These are phyloP conservation scores for Zasmidium citrigriseum DNA, from an alignment of 2,329 filamentous ascomycete species.

Conservation along the genomic window DNA sequence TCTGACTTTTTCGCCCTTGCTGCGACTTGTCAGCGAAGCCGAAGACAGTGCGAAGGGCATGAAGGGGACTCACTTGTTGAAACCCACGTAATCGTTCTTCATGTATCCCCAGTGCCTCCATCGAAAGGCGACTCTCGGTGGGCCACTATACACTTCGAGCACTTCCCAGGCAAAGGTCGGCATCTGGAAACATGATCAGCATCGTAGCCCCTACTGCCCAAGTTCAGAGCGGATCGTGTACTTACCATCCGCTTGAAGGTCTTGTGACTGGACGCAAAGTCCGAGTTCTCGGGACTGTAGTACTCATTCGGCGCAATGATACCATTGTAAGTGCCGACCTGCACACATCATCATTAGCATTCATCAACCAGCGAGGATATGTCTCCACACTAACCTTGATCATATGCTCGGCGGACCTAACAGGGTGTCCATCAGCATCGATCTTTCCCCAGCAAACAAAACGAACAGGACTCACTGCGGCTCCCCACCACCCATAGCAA, in stretches of 20 bases:
- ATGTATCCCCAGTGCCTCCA: slow-evolving; percentile 71
- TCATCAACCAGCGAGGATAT: neutral
- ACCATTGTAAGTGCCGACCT: slow-evolving; percentile 68
- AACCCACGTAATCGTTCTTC: slow-evolving; percentile 66
- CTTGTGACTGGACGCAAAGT: slow-evolving; percentile 67
- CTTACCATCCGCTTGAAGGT: slow-evolving; percentile 65
- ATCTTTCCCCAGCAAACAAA: neutral
- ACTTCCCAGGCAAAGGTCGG: slow-evolving; percentile 72
- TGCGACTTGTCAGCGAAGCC: slow-evolving; percentile 36
- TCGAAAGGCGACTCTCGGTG: slow-evolving; percentile 62
- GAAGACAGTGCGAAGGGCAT: neutral
- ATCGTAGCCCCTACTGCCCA: neutral
- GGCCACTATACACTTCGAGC: slow-evolving; percentile 66
- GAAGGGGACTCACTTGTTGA: slow-evolving; percentile 57
- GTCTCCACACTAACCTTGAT: slow-evolving; percentile 42
- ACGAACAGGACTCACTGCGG: slow-evolving; percentile 41
- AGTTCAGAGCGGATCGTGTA: neutral
- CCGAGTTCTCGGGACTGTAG: slow-evolving; percentile 62
- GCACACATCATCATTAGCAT: neutral
- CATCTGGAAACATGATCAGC: slow-evolving; percentile 54
- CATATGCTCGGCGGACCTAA: slow-evolving; percentile 60
- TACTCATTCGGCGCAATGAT: slow-evolving; percentile 64
- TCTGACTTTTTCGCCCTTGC: slow-evolving; percentile 63
- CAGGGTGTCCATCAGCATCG: neutral
- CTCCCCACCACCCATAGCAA: slow-evolving; percentile 63